Evolutionary conservation across 2,329 filamentous ascomycete species (phyloP).

Genomic region (Incumbomyces delicatus): DNA sequence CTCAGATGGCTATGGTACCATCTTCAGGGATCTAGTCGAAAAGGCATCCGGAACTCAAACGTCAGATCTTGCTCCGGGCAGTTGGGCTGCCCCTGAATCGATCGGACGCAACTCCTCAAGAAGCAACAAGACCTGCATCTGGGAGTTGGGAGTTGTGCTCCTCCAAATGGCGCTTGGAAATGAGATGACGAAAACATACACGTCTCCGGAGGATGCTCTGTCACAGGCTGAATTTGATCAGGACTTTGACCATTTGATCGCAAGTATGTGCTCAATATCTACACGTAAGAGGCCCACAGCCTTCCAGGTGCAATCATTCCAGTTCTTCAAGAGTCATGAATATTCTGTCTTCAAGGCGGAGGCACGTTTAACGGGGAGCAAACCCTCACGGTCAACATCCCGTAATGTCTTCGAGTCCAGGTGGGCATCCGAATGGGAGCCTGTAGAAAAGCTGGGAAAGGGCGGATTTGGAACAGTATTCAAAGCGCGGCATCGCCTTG

Average conservation of each 20-base stretch:
- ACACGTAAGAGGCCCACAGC: constrained; percentile 75
- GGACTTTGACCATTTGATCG: constrained; percentile 70
- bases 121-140: constrained; percentile 77
- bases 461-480: constrained; percentile 95
- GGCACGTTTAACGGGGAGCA: not conserved
- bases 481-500: constrained; percentile 86
- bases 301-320: constrained; percentile 50
- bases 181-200: constrained; percentile 64
- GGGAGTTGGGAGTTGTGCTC: constrained; percentile 87
- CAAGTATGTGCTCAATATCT: constrained; percentile 75
- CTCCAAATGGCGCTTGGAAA: constrained; percentile 90
- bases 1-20: constrained; percentile 50
- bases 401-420: constrained; percentile 46
- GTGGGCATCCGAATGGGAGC: constrained; percentile 81
- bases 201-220: constrained; percentile 49
- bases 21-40: constrained; percentile 37
- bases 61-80: constrained; percentile 22
- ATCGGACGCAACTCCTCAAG: constrained; percentile 44
- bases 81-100: constrained; percentile 66
- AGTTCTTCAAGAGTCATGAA: constrained; percentile 15
- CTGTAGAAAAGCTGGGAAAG: constrained; percentile 79
- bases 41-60: constrained; percentile 42
- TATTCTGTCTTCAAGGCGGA: constrained; percentile 18
- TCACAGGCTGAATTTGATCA: constrained; percentile 59
- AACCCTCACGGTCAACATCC: not conserved